Evolutionary conservation across 495 filamentous ascomycete species (phyloP), one percentile per base, ranked within the genome.

Genomic region (Penicillium nucicola): DNA sequence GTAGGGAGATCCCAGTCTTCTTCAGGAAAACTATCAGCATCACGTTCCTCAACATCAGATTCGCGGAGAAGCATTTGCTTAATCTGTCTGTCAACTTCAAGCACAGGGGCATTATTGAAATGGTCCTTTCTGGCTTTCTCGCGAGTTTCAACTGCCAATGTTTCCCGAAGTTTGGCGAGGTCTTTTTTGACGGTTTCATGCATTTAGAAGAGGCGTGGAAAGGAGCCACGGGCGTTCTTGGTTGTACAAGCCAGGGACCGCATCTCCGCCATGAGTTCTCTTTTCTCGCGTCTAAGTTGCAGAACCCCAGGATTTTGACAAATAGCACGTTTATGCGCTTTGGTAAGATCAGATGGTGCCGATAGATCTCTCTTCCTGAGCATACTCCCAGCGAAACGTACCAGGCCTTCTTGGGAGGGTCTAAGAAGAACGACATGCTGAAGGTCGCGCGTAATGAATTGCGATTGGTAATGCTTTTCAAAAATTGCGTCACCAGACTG

Each of bases 81-180:
- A n/a, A 64, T 66, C 50, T 66, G 42, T 53, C 57, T 37, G 52
- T 66, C 34, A 25, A 66, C 44, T 59, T 66, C 57, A 3, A 63
- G 41, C 23, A 66, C 38, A 32, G 63, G 60, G 15, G 50, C 48
- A 31, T 44, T 63, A 20, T 48, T 37, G 39, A 65, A 68, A 63
- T 68, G 45, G 9, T 68, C 55, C 25, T 68, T 65, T 50, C 65
- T 56, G n/a, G 65, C 62, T 45, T 38, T 46, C 50, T 65, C 45
- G 35, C 40, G 41, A 4, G 57, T 65, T 12, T 65, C 42, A 19
- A 41, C 59, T 43, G 31, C 43, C 25, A 68, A 49, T 0, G 19
- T 47, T 30, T 68, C 63, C 1, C 59, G 48, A 43, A 68, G 53
- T 41, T 61, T 55, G 13, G 62, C 4, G 1, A 65, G 33, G 18